Evolutionary conservation across 495 filamentous ascomycete species (phyloP), one percentile per base, ranked within the genome.

Genomic region (Pyronema omphalodes): DNA sequence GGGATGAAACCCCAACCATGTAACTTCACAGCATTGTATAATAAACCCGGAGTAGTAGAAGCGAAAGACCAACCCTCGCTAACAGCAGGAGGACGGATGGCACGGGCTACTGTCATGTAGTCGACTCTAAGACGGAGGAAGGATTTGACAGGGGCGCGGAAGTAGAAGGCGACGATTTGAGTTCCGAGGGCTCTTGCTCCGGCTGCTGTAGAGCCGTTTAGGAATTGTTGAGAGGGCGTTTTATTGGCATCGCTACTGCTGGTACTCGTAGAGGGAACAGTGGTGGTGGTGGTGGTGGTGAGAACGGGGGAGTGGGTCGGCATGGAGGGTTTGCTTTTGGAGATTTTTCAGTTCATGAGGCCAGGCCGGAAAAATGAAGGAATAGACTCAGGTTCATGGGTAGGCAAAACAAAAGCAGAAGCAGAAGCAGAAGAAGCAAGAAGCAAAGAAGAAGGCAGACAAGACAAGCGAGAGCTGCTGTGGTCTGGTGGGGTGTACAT

Each of bases 121-220:
- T 94, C 88, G 57, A 94, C 85, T 52, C 88, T 71, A 3, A 82
- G 86, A 51, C 83, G 76, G 66, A 94, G 89, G 67, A 94, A 94
- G 3, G 86, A 82, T 66, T 93, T 93, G 33, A 85, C 80, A 1
- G 88, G 88, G 1, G 85, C 84, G 55, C 88, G 72, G 60, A 93
- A 94, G 67, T 91, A 94, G 59, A 93, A 93, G 19, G 86, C 80
- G 41, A 93, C 73, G 46, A 82, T 67, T 60, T 88, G 84, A 3
- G 85, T 79, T 60, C 79, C 84, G 53, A 93, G 62, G 23, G 87
- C 86, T 51, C 88, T 81, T 43, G 83, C 81, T 35, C 83, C 76
- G 8, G 88, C 87, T 11, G 86, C 86, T 29, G 84, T 82, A 6
- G 80, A 58, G 37, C 62, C 62, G 33, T 58, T 56, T 37, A 65